phyloP scores from a whole-genome alignment of 23 red algal genomes.

The Cyanidium caldarium region DNA sequence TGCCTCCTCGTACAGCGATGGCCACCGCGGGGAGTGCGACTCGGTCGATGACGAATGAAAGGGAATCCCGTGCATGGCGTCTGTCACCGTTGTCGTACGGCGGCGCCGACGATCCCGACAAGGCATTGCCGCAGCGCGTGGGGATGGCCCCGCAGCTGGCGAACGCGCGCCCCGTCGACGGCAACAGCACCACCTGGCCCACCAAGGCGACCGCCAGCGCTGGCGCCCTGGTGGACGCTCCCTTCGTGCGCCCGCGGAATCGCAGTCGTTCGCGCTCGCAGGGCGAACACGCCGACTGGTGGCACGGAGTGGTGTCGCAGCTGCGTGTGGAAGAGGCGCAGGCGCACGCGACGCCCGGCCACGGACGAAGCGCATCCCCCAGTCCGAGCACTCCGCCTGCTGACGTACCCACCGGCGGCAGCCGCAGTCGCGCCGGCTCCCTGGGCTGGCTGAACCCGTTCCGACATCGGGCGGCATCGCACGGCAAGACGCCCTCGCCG shows the following conservation, averaged over 20 bases:
- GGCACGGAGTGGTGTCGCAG: background rate
- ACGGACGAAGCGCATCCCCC: background rate
- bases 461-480: background rate
- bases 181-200: no score
- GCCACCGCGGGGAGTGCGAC: no score
- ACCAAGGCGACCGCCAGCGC: no score
- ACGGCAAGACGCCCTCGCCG: background rate
- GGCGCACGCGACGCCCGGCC: background rate
- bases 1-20: no score
- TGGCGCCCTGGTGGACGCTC: no score
- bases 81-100: no score
- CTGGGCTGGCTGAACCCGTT: background rate
- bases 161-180: no score
- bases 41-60: no score
- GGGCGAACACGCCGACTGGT: background rate
- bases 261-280: background rate
- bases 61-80: no score
- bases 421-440: background rate
- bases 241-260: background rate
- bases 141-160: no score
- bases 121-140: no score
- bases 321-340: background rate
- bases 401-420: background rate
- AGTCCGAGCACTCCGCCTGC: background rate
- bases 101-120: no score